Evolutionary conservation across 805 yeast genomes (phyloP).

Genomic region (Priceomyces fermenticarens): DNA sequence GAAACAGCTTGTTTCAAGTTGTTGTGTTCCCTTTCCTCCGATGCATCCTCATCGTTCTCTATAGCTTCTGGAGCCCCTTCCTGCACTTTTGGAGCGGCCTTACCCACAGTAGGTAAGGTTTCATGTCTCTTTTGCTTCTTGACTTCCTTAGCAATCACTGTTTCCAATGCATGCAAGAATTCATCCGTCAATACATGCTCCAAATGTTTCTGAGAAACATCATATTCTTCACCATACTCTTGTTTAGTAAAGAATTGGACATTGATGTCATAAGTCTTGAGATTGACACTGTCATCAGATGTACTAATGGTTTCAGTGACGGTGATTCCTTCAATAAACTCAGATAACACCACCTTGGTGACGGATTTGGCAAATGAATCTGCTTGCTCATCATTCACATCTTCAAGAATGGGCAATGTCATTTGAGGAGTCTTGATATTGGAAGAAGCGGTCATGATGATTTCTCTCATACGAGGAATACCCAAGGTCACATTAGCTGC

Average conservation of each 20-base stretch:
- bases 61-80: conserved; percentile 28
- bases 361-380: conserved; percentile 91
- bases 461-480: conserved; percentile 99
- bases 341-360: conserved; percentile 79
- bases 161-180: conserved; percentile 71
- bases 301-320: conserved; percentile 88
- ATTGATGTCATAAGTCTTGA: conserved; percentile 73
- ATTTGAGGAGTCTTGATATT: conserved; percentile 97
- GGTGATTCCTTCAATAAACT: conserved; percentile 77
- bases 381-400: conserved; percentile 82
- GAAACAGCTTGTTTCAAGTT: conserved; percentile 85
- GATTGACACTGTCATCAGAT: conserved; percentile 40
- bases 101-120: conserved; percentile 61
- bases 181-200: conserved; percentile 62
- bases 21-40: conserved; percentile 55
- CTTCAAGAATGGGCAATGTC: conserved; percentile 81
- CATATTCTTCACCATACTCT: conserved; percentile 87
- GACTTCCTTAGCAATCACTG: conserved; percentile 73
- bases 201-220: conserved; percentile 74
- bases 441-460: conserved; percentile 98
- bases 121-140: conserved; percentile 71
- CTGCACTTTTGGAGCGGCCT: conserved; percentile 62
- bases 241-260: conserved; percentile 69
- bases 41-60: conserved; percentile 58
- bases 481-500: conserved; percentile 99